These are phyloP conservation scores for Alternaria burnsii DNA, from an alignment of 2,329 filamentous ascomycete species.

Conservation along the genomic window DNA sequence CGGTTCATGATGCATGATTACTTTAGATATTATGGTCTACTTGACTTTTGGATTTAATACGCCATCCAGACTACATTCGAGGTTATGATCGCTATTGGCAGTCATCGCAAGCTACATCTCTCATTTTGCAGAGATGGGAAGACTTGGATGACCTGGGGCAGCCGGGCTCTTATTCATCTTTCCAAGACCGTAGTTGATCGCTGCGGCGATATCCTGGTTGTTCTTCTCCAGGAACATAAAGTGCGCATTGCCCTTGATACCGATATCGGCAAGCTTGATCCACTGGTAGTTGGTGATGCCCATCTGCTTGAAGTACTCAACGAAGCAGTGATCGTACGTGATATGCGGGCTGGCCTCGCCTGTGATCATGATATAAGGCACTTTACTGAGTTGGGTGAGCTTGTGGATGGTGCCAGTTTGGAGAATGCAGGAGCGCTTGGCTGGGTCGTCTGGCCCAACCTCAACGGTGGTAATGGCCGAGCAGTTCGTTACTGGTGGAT, in stretches of 20 bases:
- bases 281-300: slow-evolving; percentile 56
- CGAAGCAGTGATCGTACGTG: slow-evolving; percentile 45
- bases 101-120: not conserved
- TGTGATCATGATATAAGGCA: slow-evolving; percentile 43
- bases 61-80: not conserved
- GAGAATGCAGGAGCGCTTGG: slow-evolving; percentile 27
- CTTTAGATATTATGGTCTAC: not conserved
- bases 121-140: not conserved
- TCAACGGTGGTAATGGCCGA: slow-evolving; percentile 23
- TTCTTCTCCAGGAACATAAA: slow-evolving; percentile 65
- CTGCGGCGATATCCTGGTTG: slow-evolving; percentile 54
- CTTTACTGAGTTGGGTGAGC: slow-evolving; percentile 30
- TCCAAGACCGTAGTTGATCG: slow-evolving; percentile 16
- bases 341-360: slow-evolving; percentile 42
- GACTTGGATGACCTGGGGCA: slow-evolving; percentile 1
- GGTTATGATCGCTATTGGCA: not conserved
- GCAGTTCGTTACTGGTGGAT: slow-evolving; percentile 26
- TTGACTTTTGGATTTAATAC: not conserved
- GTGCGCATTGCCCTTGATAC: slow-evolving; percentile 64
- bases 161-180: slow-evolving; percentile 8
- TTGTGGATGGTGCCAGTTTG: slow-evolving; percentile 28
- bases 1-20: not conserved
- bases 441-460: slow-evolving; percentile 17
- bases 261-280: slow-evolving; percentile 55
- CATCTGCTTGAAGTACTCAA: slow-evolving; percentile 47